These are phyloP conservation scores for Ceratonia siliqua DNA, from an alignment of 306 rosid species.

Conservation along the genomic window DNA sequence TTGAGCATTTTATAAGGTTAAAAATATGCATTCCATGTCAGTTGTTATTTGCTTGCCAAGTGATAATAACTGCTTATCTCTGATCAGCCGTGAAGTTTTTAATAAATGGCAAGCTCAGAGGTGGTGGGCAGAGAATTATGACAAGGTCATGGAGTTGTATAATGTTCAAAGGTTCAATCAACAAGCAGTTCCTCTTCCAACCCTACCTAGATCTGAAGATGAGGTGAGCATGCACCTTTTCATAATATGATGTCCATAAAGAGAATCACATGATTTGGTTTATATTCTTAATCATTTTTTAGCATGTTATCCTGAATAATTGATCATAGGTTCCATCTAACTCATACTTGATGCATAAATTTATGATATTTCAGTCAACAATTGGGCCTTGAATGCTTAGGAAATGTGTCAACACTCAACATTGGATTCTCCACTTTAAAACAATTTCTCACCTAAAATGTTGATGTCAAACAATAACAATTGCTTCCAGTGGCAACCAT, in stretches of 20 bases:
- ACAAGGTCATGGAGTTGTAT: constrained; percentile 93
- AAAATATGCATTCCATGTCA: neutral
- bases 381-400: neutral
- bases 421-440: neutral
- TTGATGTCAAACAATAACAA: too few relatives aligned
- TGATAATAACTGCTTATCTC: constrained; percentile 29
- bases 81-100: constrained; percentile 79
- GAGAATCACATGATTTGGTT: constrained; percentile 7
- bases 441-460: too few relatives aligned
- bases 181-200: constrained; percentile 81
- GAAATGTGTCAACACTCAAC: neutral
- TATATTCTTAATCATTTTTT: neutral
- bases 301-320: constrained; percentile 15
- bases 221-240: constrained; percentile 53
- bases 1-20: neutral
- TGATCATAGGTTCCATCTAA: constrained; percentile 17
- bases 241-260: constrained; percentile 24
- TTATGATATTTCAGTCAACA: neutral
- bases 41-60: neutral
- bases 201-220: constrained; percentile 82
- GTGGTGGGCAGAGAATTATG: constrained; percentile 93
- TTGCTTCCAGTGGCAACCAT: too few relatives aligned
- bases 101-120: too few relatives aligned
- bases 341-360: neutral
- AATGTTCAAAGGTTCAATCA: constrained; percentile 92